These are phyloP conservation scores for Larix sibirica DNA, from an alignment of 83 land plant species.

Conservation along the genomic window DNA sequence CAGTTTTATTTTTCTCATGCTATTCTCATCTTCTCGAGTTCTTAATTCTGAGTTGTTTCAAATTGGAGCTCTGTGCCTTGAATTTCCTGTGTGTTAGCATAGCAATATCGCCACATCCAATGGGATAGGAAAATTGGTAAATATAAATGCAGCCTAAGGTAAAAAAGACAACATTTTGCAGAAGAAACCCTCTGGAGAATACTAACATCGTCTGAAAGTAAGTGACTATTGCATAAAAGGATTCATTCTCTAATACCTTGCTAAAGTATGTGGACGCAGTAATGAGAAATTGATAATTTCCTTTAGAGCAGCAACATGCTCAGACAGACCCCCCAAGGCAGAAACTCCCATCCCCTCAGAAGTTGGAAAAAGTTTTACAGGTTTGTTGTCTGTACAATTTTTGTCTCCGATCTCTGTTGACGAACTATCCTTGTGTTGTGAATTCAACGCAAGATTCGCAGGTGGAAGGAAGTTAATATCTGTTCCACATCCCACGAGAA, in stretches of 20 bases:
- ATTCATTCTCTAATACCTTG: slow-evolving; percentile 47
- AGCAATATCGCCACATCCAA: no score
- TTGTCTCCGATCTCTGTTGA: neutral
- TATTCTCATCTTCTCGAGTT: no score
- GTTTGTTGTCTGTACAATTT: slow-evolving; percentile 17
- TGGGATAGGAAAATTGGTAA: neutral
- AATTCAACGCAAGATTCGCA: neutral
- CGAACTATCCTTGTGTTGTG: neutral
- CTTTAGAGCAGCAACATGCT: slow-evolving; percentile 57
- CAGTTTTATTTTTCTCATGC: no score
- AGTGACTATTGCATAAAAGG: neutral
- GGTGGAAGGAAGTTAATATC: slow-evolving; percentile 28
- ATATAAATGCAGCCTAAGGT: neutral
- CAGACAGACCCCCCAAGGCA: slow-evolving; percentile 76
- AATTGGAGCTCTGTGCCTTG: no score
- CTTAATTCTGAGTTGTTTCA: no score
- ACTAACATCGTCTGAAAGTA: neutral
- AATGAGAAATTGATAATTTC: slow-evolving; percentile 67
- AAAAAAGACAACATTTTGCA: neutral
- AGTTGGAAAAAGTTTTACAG: slow-evolving; percentile 23
- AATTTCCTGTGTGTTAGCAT: no score
- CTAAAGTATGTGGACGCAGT: slow-evolving; percentile 26
- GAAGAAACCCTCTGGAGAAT: neutral
- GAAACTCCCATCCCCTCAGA: slow-evolving; percentile 9
- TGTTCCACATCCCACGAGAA: slow-evolving; percentile 33